These are phyloP conservation scores for Neoascochyta sp. DNA, from an alignment of 2,329 filamentous ascomycete species.

Conservation along the genomic window DNA sequence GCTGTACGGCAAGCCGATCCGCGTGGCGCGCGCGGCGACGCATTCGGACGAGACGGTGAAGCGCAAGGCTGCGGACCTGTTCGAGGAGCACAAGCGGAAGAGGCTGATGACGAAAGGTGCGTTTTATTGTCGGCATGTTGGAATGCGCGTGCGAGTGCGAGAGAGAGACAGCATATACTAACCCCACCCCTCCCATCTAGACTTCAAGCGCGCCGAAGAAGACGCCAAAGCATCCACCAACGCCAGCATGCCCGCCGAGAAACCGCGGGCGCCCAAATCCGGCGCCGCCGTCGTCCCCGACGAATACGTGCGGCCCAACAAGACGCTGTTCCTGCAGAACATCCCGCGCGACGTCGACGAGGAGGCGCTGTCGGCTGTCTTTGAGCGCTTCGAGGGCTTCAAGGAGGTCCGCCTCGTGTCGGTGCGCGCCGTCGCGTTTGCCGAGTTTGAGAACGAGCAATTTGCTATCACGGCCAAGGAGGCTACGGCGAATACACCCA, in stretches of 20 bases:
- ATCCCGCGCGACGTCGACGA: constrained; percentile 82
- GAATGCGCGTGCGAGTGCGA: no score
- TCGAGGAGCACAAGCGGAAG: constrained; percentile 81
- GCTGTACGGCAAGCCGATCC: constrained; percentile 87
- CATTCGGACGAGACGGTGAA: constrained; percentile 84
- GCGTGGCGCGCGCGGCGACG: constrained; percentile 74
- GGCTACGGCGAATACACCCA: constrained; percentile 77
- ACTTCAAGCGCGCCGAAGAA: constrained; percentile 77
- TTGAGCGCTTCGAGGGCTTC: constrained; percentile 89
- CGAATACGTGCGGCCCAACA: constrained; percentile 96
- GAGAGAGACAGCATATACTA: constrained; percentile 11
- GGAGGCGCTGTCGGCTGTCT: constrained; percentile 74
- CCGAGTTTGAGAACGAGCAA: constrained; percentile 88
- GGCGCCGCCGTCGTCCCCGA: constrained; percentile 82
- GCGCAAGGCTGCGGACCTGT: constrained; percentile 70
- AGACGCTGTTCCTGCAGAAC: constrained; percentile 91
- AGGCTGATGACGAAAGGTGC: constrained; percentile 86
- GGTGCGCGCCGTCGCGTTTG: constrained; percentile 86
- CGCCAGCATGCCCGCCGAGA: constrained; percentile 46
- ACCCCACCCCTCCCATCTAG: constrained; percentile 45
- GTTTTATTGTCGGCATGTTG: not conserved
- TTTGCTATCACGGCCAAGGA: constrained; percentile 93
- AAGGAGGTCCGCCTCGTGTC: constrained; percentile 88
- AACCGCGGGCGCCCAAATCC: constrained; percentile 60
- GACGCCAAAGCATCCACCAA: constrained; percentile 74